phyloP scores from a whole-genome alignment of 2,329 filamentous ascomycete species.

The Akanthomyces dipterigenus region DNA sequence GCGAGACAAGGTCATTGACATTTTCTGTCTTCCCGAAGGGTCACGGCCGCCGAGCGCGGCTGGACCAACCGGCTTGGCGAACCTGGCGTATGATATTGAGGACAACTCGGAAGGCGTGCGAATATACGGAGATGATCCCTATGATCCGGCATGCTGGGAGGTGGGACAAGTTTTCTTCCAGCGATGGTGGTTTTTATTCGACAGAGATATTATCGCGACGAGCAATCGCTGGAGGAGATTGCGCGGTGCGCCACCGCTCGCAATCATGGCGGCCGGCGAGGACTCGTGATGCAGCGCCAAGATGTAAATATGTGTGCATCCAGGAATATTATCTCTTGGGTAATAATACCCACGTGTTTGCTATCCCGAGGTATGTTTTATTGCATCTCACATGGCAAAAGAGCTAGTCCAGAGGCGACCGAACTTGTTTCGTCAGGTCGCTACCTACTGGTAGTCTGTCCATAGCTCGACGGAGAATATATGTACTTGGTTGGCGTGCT shows the following conservation, averaged over 20 bases:
- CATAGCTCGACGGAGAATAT: no score
- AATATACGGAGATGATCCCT: conserved; percentile 44
- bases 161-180: conserved; percentile 51
- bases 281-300: not conserved
- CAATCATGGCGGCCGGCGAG: not conserved
- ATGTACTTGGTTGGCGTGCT: not conserved
- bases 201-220: conserved; percentile 43
- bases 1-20: conserved; percentile 44
- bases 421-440: no score
- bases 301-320: not conserved
- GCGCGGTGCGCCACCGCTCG: conserved; percentile 35
- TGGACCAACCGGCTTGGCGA: conserved; percentile 40
- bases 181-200: conserved; percentile 56
- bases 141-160: conserved; percentile 45
- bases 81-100: conserved; percentile 51
- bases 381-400: no score
- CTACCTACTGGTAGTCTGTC: no score
- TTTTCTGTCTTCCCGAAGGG: conserved; percentile 42
- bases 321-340: not conserved
- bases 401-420: no score
- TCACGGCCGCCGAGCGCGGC: conserved; percentile 40
- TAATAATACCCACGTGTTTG: not conserved
- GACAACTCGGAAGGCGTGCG: conserved; percentile 44
- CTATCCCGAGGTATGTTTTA: no score
- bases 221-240: conserved; percentile 45